Conservation (phyloP, 768 basidiomycete species). For the Russula olivacea region DNA sequence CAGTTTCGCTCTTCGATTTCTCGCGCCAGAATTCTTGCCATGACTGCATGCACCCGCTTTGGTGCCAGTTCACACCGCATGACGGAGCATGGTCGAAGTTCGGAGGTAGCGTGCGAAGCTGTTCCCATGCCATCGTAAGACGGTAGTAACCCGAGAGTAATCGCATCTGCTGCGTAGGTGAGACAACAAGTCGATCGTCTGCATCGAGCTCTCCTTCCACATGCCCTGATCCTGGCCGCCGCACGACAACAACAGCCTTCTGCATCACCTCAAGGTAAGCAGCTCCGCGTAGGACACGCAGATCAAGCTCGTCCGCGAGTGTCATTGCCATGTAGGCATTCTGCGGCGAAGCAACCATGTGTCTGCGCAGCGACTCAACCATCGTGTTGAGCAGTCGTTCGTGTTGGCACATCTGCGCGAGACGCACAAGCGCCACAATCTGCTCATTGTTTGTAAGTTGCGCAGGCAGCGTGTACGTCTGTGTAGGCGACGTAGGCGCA, state of each 20-base stretch:
- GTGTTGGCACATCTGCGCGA: constrained; percentile 65
- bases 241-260: constrained; percentile 41
- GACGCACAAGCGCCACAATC: constrained; percentile 41
- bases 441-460: constrained; percentile 25
- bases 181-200: constrained; percentile 48
- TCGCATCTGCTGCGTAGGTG: constrained; percentile 53
- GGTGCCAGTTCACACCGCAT: constrained; percentile 67
- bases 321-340: constrained; percentile 71
- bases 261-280: constrained; percentile 75
- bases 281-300: constrained; percentile 52
- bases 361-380: constrained; percentile 50
- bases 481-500: constrained; percentile 30
- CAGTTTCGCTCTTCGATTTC: constrained; percentile 55
- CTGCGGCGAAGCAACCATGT: constrained; percentile 56
- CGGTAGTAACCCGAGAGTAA: constrained; percentile 66
- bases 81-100: constrained; percentile 58
- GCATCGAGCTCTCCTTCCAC: constrained; percentile 32
- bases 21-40: constrained; percentile 82
- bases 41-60: constrained; percentile 62
- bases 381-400: constrained; percentile 54
- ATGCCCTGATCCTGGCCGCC: constrained; percentile 22
- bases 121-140: constrained; percentile 61
- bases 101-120: constrained; percentile 49
- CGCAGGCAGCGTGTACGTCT: constrained; percentile 6
- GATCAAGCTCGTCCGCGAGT: constrained; percentile 62